phyloP scores from a whole-genome alignment of 176 grass and related monocot genomes.

The Eragrostis nindensis region DNA sequence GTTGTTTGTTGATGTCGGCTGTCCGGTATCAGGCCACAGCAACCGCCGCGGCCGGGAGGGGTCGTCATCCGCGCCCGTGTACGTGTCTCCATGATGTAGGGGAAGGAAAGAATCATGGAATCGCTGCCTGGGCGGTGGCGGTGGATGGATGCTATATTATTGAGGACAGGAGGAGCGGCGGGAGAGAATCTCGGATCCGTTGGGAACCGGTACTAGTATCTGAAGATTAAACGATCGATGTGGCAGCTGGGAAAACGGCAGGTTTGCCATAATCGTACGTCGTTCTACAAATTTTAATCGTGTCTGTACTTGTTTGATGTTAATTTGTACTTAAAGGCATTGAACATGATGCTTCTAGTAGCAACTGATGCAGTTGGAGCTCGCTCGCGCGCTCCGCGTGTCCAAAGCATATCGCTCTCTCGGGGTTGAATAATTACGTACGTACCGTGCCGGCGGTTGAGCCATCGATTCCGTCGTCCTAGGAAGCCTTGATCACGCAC shows the following conservation, averaged over 20 bases:
- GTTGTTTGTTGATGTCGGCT: not conserved
- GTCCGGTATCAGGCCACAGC: conserved; percentile 31
- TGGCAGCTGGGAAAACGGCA: too few species aligned
- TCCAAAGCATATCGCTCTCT: not conserved
- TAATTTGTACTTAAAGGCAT: too few species aligned
- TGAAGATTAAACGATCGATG: too few species aligned
- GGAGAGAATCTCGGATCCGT: not conserved
- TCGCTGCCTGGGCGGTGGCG: not conserved
- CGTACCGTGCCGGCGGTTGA: not conserved
- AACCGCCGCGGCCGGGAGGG: conserved; percentile 6
- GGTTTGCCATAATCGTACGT: not conserved
- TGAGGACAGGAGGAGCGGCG: not conserved
- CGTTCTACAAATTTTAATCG: not conserved
- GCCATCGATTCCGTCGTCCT: not conserved
- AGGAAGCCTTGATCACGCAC: not conserved
- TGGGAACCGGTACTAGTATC: too few species aligned
- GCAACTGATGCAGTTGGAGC: not conserved
- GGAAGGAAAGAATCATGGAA: too few species aligned
- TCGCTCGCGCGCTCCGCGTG: too few species aligned
- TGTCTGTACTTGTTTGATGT: too few species aligned
- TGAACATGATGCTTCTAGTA: too few species aligned
- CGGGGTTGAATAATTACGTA: not conserved
- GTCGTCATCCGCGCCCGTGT: conserved; percentile 1
- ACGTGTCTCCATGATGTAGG: conserved; percentile 26
- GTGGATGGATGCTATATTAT: conserved; percentile 16